Percentiles rank a stretch among this genome's conserved stretches.
These are phyloP conservation scores for Diaporthe helianthi DNA, from an alignment of 2,329 filamentous ascomycete species.

Conservation along the genomic window DNA sequence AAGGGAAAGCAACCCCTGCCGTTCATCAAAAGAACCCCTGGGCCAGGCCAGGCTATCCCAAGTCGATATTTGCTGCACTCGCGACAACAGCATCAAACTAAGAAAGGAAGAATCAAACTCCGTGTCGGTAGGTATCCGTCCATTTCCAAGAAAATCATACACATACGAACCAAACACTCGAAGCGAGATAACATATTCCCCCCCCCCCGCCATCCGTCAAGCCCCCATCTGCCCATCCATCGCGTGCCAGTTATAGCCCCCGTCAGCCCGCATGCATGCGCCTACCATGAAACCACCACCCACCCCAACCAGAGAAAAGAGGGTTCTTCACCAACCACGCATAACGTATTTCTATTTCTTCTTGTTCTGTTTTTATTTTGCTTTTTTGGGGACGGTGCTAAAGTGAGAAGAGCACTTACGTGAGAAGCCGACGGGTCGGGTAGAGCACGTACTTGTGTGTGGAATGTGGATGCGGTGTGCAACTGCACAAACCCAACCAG, in stretches of 20 bases:
- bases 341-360: no score
- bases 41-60: neutral
- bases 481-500: neutral
- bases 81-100: neutral
- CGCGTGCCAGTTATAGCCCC: slow-evolving; percentile 12
- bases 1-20: neutral
- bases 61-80: neutral
- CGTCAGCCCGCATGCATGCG: slow-evolving; percentile 14
- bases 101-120: neutral
- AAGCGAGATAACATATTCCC: slow-evolving; percentile 1
- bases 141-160: neutral
- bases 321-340: neutral
- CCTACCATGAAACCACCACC: slow-evolving; percentile 9
- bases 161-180: neutral
- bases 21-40: neutral
- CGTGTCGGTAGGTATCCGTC: slow-evolving; percentile 1
- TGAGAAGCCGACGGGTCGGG: slow-evolving; percentile 6
- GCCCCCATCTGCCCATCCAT: neutral
- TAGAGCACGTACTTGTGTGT: neutral
- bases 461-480: slow-evolving; percentile 4
- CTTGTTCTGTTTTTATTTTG: slow-evolving; percentile 1
- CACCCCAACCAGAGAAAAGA: slow-evolving; percentile 8
- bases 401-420: neutral
- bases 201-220: neutral
- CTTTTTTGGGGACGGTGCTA: neutral